A percentile compares a stretch with the other conserved stretches of the same genome.
Evolutionary conservation across 176 grass and related monocot genomes (phyloP).

Genomic region (Otatea glauca): DNA sequence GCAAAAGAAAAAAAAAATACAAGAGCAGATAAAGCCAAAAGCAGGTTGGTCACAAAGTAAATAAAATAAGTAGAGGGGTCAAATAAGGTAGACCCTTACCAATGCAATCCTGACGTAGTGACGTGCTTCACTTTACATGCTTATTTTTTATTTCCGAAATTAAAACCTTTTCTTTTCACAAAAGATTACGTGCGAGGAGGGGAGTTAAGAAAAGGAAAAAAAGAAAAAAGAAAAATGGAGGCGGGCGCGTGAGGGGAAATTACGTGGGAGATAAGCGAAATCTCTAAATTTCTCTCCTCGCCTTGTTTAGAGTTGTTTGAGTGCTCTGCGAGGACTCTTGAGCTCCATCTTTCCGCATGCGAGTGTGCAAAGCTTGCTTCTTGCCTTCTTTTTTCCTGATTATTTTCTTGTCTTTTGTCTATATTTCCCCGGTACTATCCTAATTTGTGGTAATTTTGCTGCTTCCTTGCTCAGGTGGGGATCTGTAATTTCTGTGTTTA

Average conservation of each 20-base stretch:
- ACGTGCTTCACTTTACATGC: conserved; percentile 63
- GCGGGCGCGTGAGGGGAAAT: conserved; percentile 53
- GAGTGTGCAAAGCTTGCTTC: conserved; percentile 43
- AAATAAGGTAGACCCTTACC: conserved; percentile 57
- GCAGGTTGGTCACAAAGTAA: conserved; percentile 48
- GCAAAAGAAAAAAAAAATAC: conserved; percentile 29
- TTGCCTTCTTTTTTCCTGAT: conserved; percentile 23
- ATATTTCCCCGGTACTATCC: conserved; percentile 39
- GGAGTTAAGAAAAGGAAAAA: conserved; percentile 30
- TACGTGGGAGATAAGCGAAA: conserved; percentile 62
- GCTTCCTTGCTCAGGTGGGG: conserved; percentile 11
- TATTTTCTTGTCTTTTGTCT: conserved; percentile 52
- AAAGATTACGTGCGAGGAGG: conserved; percentile 47
- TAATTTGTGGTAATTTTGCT: conserved; percentile 47
- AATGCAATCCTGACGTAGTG: conserved; percentile 57
- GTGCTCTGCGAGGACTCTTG: conserved; percentile 45
- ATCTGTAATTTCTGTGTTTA: conserved; percentile 42
- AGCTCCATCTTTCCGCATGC: conserved; percentile 32
- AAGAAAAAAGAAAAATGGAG: conserved; percentile 36
- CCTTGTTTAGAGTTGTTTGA: conserved; percentile 33
- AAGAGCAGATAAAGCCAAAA: conserved; percentile 62
- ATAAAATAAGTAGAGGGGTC: conserved; percentile 48
- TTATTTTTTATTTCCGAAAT: conserved; percentile 45
- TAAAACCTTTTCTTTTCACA: conserved; percentile 50
- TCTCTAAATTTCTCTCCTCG: conserved; percentile 49